phyloP scores from a whole-genome alignment of 306 rosid genomes.

The Cicer judaicum region DNA sequence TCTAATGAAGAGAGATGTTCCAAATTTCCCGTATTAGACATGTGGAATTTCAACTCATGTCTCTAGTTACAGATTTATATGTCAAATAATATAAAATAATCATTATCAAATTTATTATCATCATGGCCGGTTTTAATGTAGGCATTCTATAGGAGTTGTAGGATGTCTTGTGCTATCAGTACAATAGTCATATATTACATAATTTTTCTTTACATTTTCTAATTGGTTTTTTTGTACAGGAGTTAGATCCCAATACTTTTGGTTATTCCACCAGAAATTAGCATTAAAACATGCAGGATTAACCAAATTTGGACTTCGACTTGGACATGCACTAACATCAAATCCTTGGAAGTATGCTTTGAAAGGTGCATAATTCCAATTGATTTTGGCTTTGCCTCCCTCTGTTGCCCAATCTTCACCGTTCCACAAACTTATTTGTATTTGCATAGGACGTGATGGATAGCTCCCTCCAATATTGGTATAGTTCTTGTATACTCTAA shows the following conservation, averaged over 20 bases:
- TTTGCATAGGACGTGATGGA: slow-evolving; percentile 56
- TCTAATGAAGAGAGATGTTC: no score
- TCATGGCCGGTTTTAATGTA: neutral
- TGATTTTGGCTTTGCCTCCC: slow-evolving; percentile 54
- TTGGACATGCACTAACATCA: slow-evolving; percentile 49
- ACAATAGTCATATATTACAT: slow-evolving; percentile 59
- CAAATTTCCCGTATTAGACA: no score
- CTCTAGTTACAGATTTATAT: no score
- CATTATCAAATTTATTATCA: no score
- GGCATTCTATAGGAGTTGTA: slow-evolving; percentile 61
- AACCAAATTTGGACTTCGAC: neutral
- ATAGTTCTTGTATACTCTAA: slow-evolving; percentile 60
- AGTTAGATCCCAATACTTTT: slow-evolving; percentile 47
- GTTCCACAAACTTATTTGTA: slow-evolving; percentile 59
- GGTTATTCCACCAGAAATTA: slow-evolving; percentile 54
- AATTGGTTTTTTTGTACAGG: neutral
- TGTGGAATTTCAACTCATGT: no score
- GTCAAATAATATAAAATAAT: no score
- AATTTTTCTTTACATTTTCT: slow-evolving; percentile 44
- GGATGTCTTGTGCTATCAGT: slow-evolving; percentile 47
- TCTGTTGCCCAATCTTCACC: slow-evolving; percentile 69
- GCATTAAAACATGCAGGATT: slow-evolving; percentile 43
- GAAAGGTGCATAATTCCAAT: slow-evolving; percentile 64
- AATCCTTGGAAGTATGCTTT: slow-evolving; percentile 57
- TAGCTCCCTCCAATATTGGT: slow-evolving; percentile 42